Conservation (phyloP, 2,329 filamentous ascomycete species). For the Penicillium sp. region DNA sequence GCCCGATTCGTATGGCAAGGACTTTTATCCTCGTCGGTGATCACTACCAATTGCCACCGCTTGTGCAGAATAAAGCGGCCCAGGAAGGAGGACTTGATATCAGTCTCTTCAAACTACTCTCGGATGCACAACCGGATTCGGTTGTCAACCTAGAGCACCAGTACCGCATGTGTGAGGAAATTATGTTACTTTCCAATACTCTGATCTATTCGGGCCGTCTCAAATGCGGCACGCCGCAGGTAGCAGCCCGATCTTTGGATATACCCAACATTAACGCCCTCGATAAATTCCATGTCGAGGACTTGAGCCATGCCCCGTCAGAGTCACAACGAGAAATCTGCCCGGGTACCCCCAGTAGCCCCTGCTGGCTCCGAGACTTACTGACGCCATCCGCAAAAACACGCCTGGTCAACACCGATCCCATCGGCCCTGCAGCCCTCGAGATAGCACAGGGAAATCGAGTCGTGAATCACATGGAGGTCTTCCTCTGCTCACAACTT, state of each 20-base stretch:
- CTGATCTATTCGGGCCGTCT: slow-evolving; percentile 90
- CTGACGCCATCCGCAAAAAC: slow-evolving; percentile 71
- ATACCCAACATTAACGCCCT: slow-evolving; percentile 67
- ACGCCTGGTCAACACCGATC: slow-evolving; percentile 86
- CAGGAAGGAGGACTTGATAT: slow-evolving; percentile 83
- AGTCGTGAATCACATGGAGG: slow-evolving; percentile 85
- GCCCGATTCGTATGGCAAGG: slow-evolving; percentile 86
- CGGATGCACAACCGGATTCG: slow-evolving; percentile 79
- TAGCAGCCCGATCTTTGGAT: slow-evolving; percentile 67
- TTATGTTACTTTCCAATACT: slow-evolving; percentile 90
- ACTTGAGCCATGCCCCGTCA: slow-evolving; percentile 21
- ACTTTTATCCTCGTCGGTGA: slow-evolving; percentile 96
- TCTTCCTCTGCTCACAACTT: slow-evolving; percentile 72
- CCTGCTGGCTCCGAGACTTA: slow-evolving; percentile 76
- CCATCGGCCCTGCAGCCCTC: slow-evolving; percentile 60
- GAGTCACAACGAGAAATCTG: slow-evolving; percentile 52
- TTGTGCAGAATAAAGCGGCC: slow-evolving; percentile 90
- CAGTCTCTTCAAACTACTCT: slow-evolving; percentile 89
- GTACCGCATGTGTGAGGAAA: slow-evolving; percentile 97
- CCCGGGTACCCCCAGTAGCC: slow-evolving; percentile 46
- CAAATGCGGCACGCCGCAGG: slow-evolving; percentile 78
- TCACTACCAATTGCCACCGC: slow-evolving; percentile 90
- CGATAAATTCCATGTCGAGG: slow-evolving; percentile 54
- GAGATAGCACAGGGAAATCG: slow-evolving; percentile 73
- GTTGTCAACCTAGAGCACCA: slow-evolving; percentile 93